Evolutionary conservation across 2,329 filamentous ascomycete species (phyloP), one percentile per base, ranked within the genome.

Genomic region (Calonectria naviculata): DNA sequence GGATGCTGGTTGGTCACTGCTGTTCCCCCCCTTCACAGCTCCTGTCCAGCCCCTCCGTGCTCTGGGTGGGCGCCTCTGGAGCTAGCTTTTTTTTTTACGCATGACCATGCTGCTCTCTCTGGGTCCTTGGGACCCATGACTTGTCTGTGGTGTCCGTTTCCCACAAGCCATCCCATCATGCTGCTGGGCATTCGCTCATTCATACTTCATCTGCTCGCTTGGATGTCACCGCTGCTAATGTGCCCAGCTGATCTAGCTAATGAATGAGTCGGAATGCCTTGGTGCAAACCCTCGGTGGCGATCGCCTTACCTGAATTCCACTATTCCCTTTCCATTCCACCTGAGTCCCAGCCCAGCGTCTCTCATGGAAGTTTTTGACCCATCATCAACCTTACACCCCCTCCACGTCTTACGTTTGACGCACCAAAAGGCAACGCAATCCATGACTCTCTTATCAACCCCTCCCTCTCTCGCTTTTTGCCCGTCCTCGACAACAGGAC

Each of bases 151-250:
- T 29, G 26, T 24, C 24, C 29, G 58, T 42, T 65, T 68, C 70
- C 67, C 70, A 66, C 70, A 49, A 75, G 71, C 71, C 71, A 76
- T 70, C 68, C 47, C 60, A 73, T 73, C 66, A 67, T 68, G 67
- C 68, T 31, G 56, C 47, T 49, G 38, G 26, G 34, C 31, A 56
- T 56, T 38, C n/a, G 52, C n/a, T 68, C 46, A 24, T 28, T 28
- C 29, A 19, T 24, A n/a, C 29, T 28, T 42, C 24, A 61, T 42
- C 24, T 8, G 26, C 21, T 36, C n/a, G 29, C 31, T 9, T 38
- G 28, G 21, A 56, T 56, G 52, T 56, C 52, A 56, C 52, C 21
- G 52, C 52, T 36, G 49, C 29, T 13, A 24, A 19, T 56, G n/a
- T 31, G 24, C 52, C n/a, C 46, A 19, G 46, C 46, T 28, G 46